Evolutionary conservation across 129 eudicot species (phyloP).

Genomic region (Flaveria robusta): DNA sequence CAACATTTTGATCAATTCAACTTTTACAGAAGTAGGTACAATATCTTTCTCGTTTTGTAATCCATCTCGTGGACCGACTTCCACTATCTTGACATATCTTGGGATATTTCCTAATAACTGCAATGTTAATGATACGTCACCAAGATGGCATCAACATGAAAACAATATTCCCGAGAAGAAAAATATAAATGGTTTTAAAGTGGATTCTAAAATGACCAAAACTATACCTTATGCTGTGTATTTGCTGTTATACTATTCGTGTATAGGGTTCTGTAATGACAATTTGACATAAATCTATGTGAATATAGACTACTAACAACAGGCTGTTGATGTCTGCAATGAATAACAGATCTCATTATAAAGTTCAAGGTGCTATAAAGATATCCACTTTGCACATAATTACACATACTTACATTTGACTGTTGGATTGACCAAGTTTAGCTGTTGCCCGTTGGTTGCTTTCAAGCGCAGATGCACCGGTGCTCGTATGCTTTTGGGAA

Average conservation of each 20-base stretch:
- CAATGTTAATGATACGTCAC: conserved; percentile 9
- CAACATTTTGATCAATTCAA: conserved; percentile 77
- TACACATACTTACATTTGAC: conserved; percentile 30
- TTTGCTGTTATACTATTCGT: conserved; percentile 10
- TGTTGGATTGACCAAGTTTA: conserved; percentile 7
- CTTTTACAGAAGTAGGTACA: conserved; percentile 77
- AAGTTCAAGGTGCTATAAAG: background rate
- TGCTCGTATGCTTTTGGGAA: conserved; percentile 17
- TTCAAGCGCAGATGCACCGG: background rate
- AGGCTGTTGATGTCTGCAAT: conserved; percentile 26
- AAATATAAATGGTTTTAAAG: background rate
- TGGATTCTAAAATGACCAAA: conserved; percentile 15
- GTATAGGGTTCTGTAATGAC: conserved; percentile 33
- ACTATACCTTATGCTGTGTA: conserved; percentile 49
- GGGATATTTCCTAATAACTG: conserved; percentile 66
- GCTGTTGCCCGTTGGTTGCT: too few relatives aligned
- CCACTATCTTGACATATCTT: conserved; percentile 74
- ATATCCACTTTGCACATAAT: background rate
- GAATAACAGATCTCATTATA: background rate
- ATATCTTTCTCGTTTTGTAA: conserved; percentile 80
- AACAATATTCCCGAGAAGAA: background rate
- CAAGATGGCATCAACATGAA: background rate
- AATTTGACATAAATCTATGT: conserved; percentile 23
- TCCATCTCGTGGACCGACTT: conserved; percentile 96
- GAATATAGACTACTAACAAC: conserved; percentile 22